Evolutionary conservation across 192 early-diverging fungal species (phyloP).

Genomic region (Haplosporangium gracile): DNA sequence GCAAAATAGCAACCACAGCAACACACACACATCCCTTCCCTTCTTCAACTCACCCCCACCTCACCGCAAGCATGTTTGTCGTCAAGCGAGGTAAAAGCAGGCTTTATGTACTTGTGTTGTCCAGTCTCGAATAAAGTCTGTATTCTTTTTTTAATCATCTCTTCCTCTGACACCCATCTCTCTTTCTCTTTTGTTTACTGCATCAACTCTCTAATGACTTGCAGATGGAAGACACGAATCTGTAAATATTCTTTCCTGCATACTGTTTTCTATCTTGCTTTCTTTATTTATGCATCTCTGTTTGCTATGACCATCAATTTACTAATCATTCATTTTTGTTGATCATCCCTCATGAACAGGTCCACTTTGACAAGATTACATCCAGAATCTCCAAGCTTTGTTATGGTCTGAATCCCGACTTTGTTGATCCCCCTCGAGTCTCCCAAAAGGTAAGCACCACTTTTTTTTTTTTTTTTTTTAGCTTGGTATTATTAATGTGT

Average conservation of each 20-base stretch:
- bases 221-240: constrained; percentile 57
- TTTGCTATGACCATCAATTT: no score
- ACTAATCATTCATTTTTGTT: not conserved
- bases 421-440: constrained; percentile 89
- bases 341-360: constrained; percentile 75
- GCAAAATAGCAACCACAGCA: not conserved
- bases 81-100: constrained; percentile 50
- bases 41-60: not conserved
- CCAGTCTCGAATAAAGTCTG: not conserved
- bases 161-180: not conserved
- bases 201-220: not conserved
- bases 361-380: constrained; percentile 97
- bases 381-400: constrained; percentile 94
- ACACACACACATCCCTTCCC: not conserved
- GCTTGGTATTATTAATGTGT: not conserved
- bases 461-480: constrained; percentile 2
- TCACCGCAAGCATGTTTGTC: constrained; percentile 38
- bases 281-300: not conserved
- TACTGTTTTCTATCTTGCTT: not conserved
- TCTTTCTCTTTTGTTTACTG: not conserved
- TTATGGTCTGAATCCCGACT: constrained; percentile 93
- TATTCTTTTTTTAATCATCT: not conserved
- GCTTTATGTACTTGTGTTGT: not conserved
- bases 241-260: constrained; percentile 19
- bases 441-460: constrained; percentile 85